Percentiles rank a stretch among this genome's conserved stretches.
These are phyloP conservation scores for Aspergillus ruber DNA, from an alignment of 2,329 filamentous ascomycete genomes.

Conservation along the genomic window DNA sequence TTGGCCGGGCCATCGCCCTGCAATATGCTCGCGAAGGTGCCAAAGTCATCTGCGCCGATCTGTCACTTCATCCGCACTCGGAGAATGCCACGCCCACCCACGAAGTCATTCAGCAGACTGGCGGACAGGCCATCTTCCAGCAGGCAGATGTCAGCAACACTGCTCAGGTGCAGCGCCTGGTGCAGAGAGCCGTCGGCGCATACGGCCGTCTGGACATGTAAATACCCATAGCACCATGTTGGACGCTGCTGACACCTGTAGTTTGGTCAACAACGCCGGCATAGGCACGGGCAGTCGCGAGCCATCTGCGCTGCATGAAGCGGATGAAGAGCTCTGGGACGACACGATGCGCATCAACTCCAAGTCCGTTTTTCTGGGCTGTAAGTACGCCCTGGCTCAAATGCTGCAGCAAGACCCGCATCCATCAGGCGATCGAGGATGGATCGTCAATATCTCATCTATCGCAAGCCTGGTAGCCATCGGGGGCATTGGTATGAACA, in stretches of 20 bases:
- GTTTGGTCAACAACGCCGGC: constrained; percentile 47
- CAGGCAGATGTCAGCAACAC: constrained; percentile 39
- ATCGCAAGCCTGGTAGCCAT: constrained; percentile 12
- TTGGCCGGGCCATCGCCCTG: constrained; percentile 42
- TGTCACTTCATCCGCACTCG: constrained; percentile 12
- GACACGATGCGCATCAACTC: constrained; percentile 21
- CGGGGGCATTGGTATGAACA: no score
- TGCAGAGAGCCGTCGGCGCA: constrained; percentile 28
- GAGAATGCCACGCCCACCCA: constrained; percentile 21
- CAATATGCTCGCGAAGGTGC: constrained; percentile 37
- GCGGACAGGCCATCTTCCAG: constrained; percentile 37
- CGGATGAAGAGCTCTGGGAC: constrained; percentile 41
- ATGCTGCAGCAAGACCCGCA: constrained; percentile 31
- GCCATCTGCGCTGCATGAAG: constrained; percentile 40
- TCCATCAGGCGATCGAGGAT: constrained; percentile 24
- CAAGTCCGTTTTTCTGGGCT: constrained; percentile 34
- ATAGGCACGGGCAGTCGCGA: constrained; percentile 35
- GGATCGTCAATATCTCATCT: constrained; percentile 26
- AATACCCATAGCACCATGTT: not conserved
- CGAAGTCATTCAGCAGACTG: constrained; percentile 29
- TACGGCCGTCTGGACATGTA: constrained; percentile 42
- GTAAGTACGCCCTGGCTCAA: constrained; percentile 30
- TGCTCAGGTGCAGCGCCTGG: constrained; percentile 29
- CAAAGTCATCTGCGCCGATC: constrained; percentile 37
- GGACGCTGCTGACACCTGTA: constrained; percentile 11